phyloP scores from a whole-genome alignment of 2,329 filamentous ascomycete species.

The Purpureocillium lavendulum region DNA sequence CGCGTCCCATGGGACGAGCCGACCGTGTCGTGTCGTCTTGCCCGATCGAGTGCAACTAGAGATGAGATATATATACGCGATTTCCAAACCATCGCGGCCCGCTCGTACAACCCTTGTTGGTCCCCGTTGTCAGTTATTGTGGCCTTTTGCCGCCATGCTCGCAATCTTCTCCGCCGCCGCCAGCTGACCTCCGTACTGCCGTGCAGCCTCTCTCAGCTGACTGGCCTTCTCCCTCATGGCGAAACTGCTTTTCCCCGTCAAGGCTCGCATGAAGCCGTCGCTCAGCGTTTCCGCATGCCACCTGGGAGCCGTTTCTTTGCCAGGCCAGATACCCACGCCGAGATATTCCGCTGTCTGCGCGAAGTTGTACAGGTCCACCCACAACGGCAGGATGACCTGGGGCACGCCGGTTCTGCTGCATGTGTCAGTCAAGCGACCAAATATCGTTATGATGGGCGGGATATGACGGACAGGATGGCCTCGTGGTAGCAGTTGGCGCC shows the following conservation, averaged over 20 bases:
- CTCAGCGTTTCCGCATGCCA: constrained; percentile 17
- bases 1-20: no score
- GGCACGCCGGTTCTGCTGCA: constrained; percentile 28
- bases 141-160: constrained; percentile 1
- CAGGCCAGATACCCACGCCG: constrained; percentile 30
- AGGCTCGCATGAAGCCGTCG: constrained; percentile 14
- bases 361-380: constrained; percentile 37
- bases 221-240: constrained; percentile 11
- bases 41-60: no score
- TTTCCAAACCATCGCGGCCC: no score
- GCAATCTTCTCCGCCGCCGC: constrained; percentile 3
- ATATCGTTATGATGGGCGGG: background rate
- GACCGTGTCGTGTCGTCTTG: no score
- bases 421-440: background rate
- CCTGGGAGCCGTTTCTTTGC: constrained; percentile 21
- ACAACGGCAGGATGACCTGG: constrained; percentile 36
- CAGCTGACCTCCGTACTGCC: constrained; percentile 3
- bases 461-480: constrained; percentile 26
- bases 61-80: no score
- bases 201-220: constrained; percentile 7
- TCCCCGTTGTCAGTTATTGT: no score
- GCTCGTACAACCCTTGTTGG: no score
- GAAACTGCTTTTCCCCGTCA: constrained; percentile 6
- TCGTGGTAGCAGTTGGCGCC: constrained; percentile 34
- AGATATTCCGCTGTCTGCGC: constrained; percentile 32